A percentile compares a stretch with the other conserved stretches of the same genome.
Conservation (phyloP, 257 asterid genomes). For the Solanum lycopersicoides region DNA sequence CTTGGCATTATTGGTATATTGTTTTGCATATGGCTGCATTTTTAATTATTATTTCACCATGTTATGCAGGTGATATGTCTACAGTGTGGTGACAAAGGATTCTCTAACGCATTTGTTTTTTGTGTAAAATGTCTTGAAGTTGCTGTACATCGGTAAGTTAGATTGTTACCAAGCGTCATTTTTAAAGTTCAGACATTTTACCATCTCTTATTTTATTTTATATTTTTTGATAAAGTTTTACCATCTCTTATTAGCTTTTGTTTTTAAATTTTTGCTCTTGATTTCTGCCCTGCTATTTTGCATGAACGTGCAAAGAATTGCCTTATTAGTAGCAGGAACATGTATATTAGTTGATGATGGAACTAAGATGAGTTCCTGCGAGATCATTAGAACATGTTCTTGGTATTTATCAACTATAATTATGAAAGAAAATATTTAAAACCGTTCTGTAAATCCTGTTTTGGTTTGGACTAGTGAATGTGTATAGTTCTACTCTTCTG, state of each 20-base stretch:
- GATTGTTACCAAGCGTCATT: neutral
- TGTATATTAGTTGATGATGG: neutral
- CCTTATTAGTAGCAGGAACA: neutral
- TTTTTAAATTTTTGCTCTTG: neutral
- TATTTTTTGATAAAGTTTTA: neutral
- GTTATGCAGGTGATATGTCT: slow-evolving; percentile 45
- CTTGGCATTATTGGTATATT: neutral
- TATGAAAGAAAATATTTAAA: neutral
- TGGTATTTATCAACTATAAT: neutral
- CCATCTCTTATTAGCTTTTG: neutral
- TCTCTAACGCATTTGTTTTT: slow-evolving; percentile 33
- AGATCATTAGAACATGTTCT: neutral
- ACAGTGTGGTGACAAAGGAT: slow-evolving; percentile 59
- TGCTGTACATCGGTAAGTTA: slow-evolving; percentile 62
- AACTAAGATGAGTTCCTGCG: neutral
- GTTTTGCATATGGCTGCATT: neutral
- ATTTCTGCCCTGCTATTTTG: neutral
- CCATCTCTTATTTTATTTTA: neutral
- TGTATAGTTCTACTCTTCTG: neutral
- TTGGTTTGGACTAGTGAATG: neutral
- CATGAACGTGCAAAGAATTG: neutral
- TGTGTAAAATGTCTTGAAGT: slow-evolving; percentile 44
- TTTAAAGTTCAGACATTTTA: neutral
- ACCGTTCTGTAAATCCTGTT: neutral
- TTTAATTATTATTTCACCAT: neutral